phyloP scores from a whole-genome alignment of 768 basidiomycete species.

The Strobilomyces echinocephalus region DNA sequence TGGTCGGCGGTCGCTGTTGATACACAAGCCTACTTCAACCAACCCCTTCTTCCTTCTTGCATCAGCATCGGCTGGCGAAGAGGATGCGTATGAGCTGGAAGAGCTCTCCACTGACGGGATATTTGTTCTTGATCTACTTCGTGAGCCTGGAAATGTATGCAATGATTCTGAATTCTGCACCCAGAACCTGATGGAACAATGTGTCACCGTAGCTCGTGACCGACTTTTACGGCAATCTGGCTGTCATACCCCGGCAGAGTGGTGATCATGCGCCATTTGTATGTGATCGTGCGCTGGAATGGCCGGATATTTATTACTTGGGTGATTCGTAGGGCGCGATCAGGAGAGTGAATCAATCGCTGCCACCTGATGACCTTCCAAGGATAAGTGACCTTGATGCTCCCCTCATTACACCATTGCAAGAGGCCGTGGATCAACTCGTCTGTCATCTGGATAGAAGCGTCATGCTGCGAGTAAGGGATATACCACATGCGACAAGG shows the following conservation, averaged over 20 bases:
- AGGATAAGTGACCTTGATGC: conserved; percentile 18
- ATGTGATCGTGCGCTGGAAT: conserved; percentile 5
- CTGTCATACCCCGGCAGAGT: conserved; percentile 19
- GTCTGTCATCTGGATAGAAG: conserved; percentile 57
- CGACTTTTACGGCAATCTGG: conserved; percentile 18
- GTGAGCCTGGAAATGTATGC: conserved; percentile 25
- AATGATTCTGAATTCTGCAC: neutral
- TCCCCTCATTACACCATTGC: conserved; percentile 29
- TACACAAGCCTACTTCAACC: conserved; percentile 50
- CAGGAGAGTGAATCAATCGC: conserved; percentile 40
- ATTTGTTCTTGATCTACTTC: conserved; percentile 44
- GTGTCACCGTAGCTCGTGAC: conserved; percentile 15
- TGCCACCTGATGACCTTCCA: conserved; percentile 44
- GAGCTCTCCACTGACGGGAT: conserved; percentile 60
- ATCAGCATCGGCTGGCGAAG: conserved; percentile 56
- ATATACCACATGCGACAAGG: conserved; percentile 54
- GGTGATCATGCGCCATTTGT: conserved; percentile 20
- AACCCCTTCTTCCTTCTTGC: conserved; percentile 56
- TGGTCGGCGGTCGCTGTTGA: conserved; percentile 78
- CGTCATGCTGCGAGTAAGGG: conserved; percentile 59
- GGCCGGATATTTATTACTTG: neutral
- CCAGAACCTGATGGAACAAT: neutral
- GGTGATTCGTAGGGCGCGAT: conserved; percentile 38
- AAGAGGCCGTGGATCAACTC: conserved; percentile 44
- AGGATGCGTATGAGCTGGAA: conserved; percentile 46